Conservation (phyloP, 352 stramenopile species). For the Pythium apleroticum region DNA sequence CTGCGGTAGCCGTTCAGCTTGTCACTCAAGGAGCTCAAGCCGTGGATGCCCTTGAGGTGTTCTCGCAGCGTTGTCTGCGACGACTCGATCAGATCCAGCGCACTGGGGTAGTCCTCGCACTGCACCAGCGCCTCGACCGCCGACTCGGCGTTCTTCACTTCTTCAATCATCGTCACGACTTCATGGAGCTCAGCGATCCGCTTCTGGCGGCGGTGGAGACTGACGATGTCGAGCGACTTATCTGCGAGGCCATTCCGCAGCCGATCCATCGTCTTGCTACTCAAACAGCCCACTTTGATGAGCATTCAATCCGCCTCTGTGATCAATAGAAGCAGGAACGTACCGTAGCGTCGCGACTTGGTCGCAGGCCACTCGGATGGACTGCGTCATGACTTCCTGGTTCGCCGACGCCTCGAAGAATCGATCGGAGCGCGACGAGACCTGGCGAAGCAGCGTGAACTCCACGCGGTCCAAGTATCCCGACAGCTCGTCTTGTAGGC, state of each 20-base stretch:
- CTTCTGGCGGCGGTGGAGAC: constrained; percentile 80
- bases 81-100: constrained; percentile 75
- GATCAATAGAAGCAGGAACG: not conserved
- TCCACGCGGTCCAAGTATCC: constrained; percentile 84
- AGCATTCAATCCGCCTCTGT: not conserved
- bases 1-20: constrained; percentile 72
- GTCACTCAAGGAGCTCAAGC: constrained; percentile 65
- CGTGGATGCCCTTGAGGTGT: constrained; percentile 78
- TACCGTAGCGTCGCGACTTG: constrained; percentile 79
- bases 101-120: constrained; percentile 80
- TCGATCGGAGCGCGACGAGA: constrained; percentile 79
- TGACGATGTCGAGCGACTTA: constrained; percentile 87
- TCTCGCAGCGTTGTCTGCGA: constrained; percentile 66
- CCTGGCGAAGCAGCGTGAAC: constrained; percentile 81
- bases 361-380: constrained; percentile 72
- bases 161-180: constrained; percentile 82
- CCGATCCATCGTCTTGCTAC: constrained; percentile 79
- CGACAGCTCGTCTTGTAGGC: constrained; percentile 77
- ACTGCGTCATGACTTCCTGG: constrained; percentile 87
- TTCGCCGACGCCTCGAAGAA: constrained; percentile 86
- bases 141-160: constrained; percentile 81
- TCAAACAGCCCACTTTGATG: not conserved
- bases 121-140: constrained; percentile 83
- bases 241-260: constrained; percentile 76
- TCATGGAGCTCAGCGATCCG: constrained; percentile 80